Conservation (phyloP, 1,284 basidiomycete genomes). For the Cryptococcus sp. region DNA sequence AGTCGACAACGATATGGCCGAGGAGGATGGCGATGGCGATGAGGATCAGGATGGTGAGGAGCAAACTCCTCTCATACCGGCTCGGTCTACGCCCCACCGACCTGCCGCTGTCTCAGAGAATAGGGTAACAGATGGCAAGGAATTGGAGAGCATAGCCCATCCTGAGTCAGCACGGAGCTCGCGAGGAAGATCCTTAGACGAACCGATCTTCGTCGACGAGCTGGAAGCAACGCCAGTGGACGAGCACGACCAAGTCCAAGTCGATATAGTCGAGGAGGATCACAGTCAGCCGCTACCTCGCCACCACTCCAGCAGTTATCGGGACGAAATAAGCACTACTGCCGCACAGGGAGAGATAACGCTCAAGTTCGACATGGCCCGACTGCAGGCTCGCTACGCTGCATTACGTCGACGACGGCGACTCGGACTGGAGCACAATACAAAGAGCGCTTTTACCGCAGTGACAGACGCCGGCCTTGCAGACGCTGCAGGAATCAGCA, state of each 20-base stretch:
- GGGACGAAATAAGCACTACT: conserved; percentile 42
- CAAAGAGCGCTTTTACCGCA: conserved; percentile 25
- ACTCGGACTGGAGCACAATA: background rate
- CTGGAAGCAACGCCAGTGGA: background rate
- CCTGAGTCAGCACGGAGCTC: too few species aligned
- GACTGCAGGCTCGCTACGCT: conserved; percentile 30
- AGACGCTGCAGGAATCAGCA: conserved; percentile 61
- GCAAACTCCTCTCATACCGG: background rate
- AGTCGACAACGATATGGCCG: conserved; percentile 6
- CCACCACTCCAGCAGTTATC: conserved; percentile 19
- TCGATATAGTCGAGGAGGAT: background rate
- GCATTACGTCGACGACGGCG: conserved; percentile 2
- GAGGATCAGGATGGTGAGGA: conserved; percentile 15
- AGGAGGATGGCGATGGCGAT: conserved; percentile 18
- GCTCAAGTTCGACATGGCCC: conserved; percentile 39
- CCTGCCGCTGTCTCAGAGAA: too few species aligned
- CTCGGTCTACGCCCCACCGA: background rate
- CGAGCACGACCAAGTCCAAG: background rate
- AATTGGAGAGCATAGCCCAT: too few species aligned
- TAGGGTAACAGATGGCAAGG: too few species aligned
- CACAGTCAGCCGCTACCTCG: background rate
- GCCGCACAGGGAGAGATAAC: conserved; percentile 37
- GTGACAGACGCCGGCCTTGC: conserved; percentile 27
- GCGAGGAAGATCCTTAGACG: background rate
- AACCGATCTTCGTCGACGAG: conserved; percentile 11